Evolutionary conservation across 768 basidiomycete species (phyloP), one percentile per base, ranked within the genome.

Genomic region (Sporobolomyces phaffii): DNA sequence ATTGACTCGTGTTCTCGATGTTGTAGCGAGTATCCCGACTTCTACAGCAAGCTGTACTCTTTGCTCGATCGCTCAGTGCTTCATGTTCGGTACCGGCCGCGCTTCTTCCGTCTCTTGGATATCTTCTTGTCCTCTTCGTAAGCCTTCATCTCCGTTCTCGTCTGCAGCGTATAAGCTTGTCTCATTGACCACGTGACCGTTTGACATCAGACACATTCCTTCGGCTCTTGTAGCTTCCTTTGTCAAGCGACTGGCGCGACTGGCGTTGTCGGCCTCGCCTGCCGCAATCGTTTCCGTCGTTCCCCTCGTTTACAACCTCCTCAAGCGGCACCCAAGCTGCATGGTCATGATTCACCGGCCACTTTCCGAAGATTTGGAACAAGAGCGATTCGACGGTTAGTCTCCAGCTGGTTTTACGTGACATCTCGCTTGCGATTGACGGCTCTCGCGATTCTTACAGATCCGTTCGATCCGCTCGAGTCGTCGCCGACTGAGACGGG

Each of bases 41-140:
- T 99, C 79, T 99, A 96, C 79, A 88, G 86, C 9, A 86, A 88
- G 7, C 83, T 99, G 3, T 98, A 98, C 76, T 83, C 86, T 1
- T 89, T 97, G 76, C 83, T 98, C 24, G 89, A 94, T 75, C 83
- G 87, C 14, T 85, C 92, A 24, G 83, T 96, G 6, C 82, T 99
- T 10, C 94, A 98, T 74, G 83, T 90, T 57, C 94, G 91, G 75
- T 88, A 96, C 75, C 85, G 96, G 17, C 88, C 94, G 2, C 84
- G 94, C 45, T 98, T 99, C 80, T 96, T 99, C 82, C 85, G 94
- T 33, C 80, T 98, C 73, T 84, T 87, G 0, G 94, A 97, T 64
- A 80, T 91, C 5, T 98, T 97, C 80, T 81, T 98, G 63, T 85
- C 87, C 62, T 97, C 94, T 4, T 88, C 90, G 91, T 96, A 67